Base-by-base conservation (phyloP, 192 early-diverging fungal species). In the Geranomyces variabilis region DNA sequence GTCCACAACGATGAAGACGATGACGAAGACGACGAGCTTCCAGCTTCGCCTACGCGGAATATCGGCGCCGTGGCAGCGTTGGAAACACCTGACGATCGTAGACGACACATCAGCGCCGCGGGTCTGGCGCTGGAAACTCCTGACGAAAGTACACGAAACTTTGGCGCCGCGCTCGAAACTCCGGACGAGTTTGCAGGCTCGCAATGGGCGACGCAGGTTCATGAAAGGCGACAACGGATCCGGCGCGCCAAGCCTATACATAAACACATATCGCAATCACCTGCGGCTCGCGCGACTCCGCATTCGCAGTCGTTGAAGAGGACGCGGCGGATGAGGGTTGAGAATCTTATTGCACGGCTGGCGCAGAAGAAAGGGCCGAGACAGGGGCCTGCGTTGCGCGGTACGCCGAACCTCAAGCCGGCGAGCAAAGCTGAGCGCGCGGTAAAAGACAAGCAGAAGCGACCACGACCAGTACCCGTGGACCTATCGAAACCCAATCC, bases 151-250 rank as follows among this genome's bases (percentile, higher is more conserved):
- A 41, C 3, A 41, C 36, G 36, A 3, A 41, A 41, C 10, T 7
- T 41, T 10, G 10, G 36, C 36, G 36, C 36, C 3, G n/a, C n/a
- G n/a, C 1, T 63, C 0, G 30, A 34, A 17, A 26, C 29, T 12
- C 29, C 19, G 24, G 34, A 45, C 17, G 44, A n/a, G 66, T 58
- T 69, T 14, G 51, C 41, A 51, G 31, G 34, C 7, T 30, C 0
- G 17, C 48, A 29, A 7, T 69, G 67, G 49, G 29, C 10, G 29
- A 10, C 67, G 4, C 31, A 30, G 22, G 47, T 41, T 24, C 5
- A 28, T 19, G 26, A 51, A 57, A 21, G 19, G 45, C 31, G 59
- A 21, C 63, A 70, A 45, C 56, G 69, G n/a, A 57, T 70, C 21
- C 56, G 69, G 12, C 19, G 59, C 10, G 69, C 61, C 34, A 70